Conservation (phyloP, 257 asterid genomes). For the Lavandula angustifolia region DNA sequence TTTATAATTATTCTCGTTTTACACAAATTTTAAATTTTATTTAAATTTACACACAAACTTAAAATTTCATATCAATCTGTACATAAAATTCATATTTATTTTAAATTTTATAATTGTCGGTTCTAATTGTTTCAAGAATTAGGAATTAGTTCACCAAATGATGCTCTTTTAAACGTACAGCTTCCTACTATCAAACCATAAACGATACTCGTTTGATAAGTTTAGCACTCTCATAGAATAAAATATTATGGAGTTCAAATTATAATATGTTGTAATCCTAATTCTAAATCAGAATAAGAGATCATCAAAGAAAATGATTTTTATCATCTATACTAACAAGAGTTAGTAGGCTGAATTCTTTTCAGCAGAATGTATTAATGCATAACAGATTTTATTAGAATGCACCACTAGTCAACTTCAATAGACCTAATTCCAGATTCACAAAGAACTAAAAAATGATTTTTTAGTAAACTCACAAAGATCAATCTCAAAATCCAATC, state of each 20-base stretch:
- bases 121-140: too few species aligned
- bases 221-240: neutral
- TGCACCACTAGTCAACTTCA: constrained; percentile 15
- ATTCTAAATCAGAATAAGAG: neutral
- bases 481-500: constrained; percentile 42
- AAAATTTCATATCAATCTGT: too few species aligned
- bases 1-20: too few species aligned
- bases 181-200: constrained; percentile 1
- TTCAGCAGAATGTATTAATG: neutral
- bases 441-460: too few species aligned
- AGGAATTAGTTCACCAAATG: constrained; percentile 11
- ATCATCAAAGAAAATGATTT: neutral
- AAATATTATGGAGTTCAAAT: neutral
- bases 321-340: neutral
- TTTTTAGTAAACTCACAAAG: too few species aligned
- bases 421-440: constrained; percentile 32
- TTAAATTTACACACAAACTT: too few species aligned
- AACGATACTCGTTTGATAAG: neutral
- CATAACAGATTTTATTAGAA: neutral
- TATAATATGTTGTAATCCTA: neutral
- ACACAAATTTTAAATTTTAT: too few species aligned
- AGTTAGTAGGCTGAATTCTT: neutral
- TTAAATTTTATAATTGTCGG: too few species aligned
- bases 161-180: neutral
- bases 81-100: too few species aligned